These are phyloP conservation scores for Aspergillus sp. DNA, from an alignment of 2,329 filamentous ascomycete genomes.

Conservation along the genomic window DNA sequence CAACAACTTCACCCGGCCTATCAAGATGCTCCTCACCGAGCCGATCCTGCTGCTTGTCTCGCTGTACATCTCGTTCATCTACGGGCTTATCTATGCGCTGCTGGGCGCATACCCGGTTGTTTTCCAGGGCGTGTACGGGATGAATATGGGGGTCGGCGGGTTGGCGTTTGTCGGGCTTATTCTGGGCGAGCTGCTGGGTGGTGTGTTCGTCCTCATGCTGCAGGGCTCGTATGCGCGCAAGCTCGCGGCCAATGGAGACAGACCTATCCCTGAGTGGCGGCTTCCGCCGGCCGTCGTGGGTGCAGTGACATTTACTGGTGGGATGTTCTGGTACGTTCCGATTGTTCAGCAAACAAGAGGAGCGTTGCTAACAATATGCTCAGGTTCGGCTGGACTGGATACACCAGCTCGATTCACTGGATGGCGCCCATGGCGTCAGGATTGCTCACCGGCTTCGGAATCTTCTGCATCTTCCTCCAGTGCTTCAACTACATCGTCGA, in stretches of 20 bases:
- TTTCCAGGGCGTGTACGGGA: constrained; percentile 30
- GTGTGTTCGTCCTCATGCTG: constrained; percentile 28
- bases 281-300: constrained; percentile 32
- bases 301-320: constrained; percentile 32
- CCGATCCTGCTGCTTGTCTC: constrained; percentile 37
- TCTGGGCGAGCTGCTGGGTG: constrained; percentile 29
- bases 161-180: constrained; percentile 33
- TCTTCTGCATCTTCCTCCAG: constrained; percentile 33
- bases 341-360: no score
- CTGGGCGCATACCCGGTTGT: constrained; percentile 32
- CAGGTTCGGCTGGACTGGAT: constrained; percentile 37
- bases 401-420: constrained; percentile 32
- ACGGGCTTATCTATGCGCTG: constrained; percentile 33
- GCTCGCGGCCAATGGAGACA: constrained; percentile 27
- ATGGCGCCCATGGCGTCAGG: constrained; percentile 32
- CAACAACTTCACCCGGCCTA: constrained; percentile 48
- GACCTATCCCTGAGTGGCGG: constrained; percentile 35
- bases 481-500: constrained; percentile 42
- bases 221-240: constrained; percentile 31
- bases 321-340: constrained; percentile 36
- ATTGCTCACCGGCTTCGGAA: constrained; percentile 30
- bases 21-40: constrained; percentile 41
- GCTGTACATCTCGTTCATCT: constrained; percentile 34
- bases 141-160: constrained; percentile 30
- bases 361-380: not conserved